Evolutionary conservation across 2,329 filamentous ascomycete species (phyloP).

Genomic region (Calonectria honghensis): DNA sequence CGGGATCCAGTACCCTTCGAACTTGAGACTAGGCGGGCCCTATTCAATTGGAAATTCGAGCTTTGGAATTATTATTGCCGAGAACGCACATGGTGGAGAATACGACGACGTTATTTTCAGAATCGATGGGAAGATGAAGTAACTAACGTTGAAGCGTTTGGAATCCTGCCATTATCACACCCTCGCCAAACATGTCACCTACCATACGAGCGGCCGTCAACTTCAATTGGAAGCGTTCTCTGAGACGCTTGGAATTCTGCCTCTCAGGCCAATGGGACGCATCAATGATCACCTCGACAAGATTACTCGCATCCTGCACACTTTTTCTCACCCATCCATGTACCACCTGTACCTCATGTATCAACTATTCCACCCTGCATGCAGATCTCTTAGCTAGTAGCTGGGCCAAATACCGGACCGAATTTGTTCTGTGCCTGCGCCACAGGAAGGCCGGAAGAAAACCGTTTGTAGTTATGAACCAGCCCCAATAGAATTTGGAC

Average conservation of each 20-base stretch:
- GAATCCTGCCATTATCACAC: background rate
- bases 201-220: background rate
- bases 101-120: background rate
- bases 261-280: background rate
- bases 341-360: background rate
- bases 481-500: background rate
- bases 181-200: background rate
- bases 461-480: background rate
- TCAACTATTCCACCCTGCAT: background rate
- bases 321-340: background rate
- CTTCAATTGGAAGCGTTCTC: background rate
- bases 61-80: background rate
- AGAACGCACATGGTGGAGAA: background rate
- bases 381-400: background rate
- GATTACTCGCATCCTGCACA: background rate
- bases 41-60: background rate
- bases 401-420: background rate
- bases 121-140: slow-evolving; percentile 2
- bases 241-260: background rate
- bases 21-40: background rate
- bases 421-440: background rate
- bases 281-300: background rate
- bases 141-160: background rate
- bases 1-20: background rate
- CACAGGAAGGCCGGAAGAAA: background rate